Base-by-base conservation (phyloP, 2,329 filamentous ascomycete species). In the Penicillium nordicum region DNA sequence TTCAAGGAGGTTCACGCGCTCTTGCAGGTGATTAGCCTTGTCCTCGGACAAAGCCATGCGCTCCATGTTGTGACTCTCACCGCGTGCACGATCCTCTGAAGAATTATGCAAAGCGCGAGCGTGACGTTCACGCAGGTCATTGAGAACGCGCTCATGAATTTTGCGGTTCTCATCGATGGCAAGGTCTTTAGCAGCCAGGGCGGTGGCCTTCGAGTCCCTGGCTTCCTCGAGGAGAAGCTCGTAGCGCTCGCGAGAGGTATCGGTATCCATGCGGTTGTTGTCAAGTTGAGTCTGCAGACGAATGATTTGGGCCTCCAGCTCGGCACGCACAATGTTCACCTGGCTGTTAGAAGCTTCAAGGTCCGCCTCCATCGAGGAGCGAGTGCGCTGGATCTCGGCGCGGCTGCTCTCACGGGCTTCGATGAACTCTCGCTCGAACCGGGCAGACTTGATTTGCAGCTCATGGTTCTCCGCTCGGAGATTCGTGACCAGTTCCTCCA, bases 161-260 rank as follows among this genome's bases (percentile, higher is more conserved):
- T 86, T 84, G 52, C 79, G 79, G 66, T 84, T 79, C 49, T 87
- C 82, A 51, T 83, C 61, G 23, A 88, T 71, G 9, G 80, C 81
- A 45, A 76, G 71, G 58, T 83, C 81, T 55, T 80, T 79, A 55
- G 85, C 82, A 18, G 77, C 76, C 30, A 87, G 68, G 42, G 84
- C 81, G 62, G 82, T 78, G 52, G 83, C 80, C 74, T 88, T 90
- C 16, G 83, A 85, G 58, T 85, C 84, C 57, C 89, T 84, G 23
- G 88, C 88, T 63, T 94, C 90, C 72, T 96, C 89, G 11, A 96
- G 80, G 51, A 94, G 82, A 78, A 94, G 88, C 69, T 96, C 91
- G 64, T 89, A 87, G 65, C 88, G 88, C 21, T 88, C 90, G 70
- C 88, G 92, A 54, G 86, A 82, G 3, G 89, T 92, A 67, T 96